Conservation (phyloP, 1,139 yeast species). For the Suhomyces wounanorum region DNA sequence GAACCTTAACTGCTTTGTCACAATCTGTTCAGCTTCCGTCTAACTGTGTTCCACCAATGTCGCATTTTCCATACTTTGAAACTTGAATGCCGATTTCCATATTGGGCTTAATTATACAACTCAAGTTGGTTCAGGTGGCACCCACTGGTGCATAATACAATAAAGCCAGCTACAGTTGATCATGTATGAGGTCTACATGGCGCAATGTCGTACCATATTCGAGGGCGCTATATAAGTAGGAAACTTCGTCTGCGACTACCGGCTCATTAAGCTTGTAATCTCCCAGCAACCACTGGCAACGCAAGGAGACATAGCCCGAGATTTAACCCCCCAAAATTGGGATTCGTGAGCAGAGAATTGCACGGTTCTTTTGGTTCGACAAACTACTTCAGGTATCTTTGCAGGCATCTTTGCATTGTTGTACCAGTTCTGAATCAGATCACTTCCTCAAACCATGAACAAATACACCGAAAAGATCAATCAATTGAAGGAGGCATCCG, state of each 20-base stretch:
- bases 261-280: neutral
- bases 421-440: neutral
- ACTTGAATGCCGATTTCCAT: neutral
- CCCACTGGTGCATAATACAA: neutral
- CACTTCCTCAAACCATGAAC: slow-evolving; percentile 12
- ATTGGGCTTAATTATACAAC: neutral
- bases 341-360: neutral
- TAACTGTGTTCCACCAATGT: neutral
- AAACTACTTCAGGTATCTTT: neutral
- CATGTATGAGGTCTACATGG: neutral
- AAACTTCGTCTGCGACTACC: neutral
- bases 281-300: slow-evolving; percentile 1
- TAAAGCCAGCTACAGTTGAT: neutral
- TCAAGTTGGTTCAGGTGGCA: neutral
- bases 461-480: slow-evolving; percentile 18
- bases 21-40: neutral
- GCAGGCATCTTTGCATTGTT: neutral
- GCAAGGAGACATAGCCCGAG: slow-evolving; percentile 1
- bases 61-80: neutral
- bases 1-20: neutral
- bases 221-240: neutral
- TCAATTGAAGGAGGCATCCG: slow-evolving; percentile 17
- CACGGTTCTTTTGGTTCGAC: neutral
- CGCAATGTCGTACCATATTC: neutral
- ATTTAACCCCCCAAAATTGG: neutral